Conservation (phyloP, 371 early-diverging fungal genomes). For the Mucor circinelloides region DNA sequence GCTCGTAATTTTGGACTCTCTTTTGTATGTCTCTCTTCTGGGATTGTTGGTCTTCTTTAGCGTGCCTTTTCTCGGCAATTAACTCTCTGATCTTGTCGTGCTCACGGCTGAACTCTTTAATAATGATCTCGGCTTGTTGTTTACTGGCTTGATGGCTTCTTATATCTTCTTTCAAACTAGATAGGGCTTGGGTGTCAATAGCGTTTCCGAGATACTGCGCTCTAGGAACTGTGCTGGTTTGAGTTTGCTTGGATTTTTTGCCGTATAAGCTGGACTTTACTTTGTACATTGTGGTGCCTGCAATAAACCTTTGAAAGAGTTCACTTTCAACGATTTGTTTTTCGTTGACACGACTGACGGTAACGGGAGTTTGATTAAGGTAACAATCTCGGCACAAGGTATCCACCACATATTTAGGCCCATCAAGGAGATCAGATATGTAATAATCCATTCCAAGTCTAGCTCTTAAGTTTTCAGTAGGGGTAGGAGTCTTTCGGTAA, state of each 20-base stretch:
- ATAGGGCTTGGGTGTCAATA: constrained; percentile 33
- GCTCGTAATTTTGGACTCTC: constrained; percentile 10
- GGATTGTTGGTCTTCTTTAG: constrained; percentile 40
- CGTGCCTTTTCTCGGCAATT: constrained; percentile 24
- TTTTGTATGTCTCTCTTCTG: constrained; percentile 26
- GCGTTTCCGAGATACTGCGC: constrained; percentile 51
- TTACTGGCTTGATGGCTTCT: constrained; percentile 1
- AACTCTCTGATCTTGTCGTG: constrained; percentile 25
- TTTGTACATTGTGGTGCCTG: constrained; percentile 51
- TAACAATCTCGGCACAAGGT: constrained; percentile 63
- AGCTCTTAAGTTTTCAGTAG: constrained; percentile 33
- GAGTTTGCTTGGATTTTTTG: constrained; percentile 36
- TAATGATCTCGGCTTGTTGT: constrained; percentile 37
- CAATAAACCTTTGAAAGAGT: constrained; percentile 47
- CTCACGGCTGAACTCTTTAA: constrained; percentile 32
- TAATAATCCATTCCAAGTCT: constrained; percentile 75
- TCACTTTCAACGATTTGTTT: constrained; percentile 34
- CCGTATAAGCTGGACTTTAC: constrained; percentile 59
- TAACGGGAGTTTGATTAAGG: constrained; percentile 67
- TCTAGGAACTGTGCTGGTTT: constrained; percentile 30
- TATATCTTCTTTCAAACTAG: constrained; percentile 12
- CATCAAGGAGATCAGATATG: constrained; percentile 75
- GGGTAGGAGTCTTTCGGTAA: constrained; percentile 43
- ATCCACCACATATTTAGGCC: constrained; percentile 66
- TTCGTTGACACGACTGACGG: constrained; percentile 44